Evolutionary conservation across 257 asterid genomes (phyloP), one percentile per base, ranked within the genome.

Genomic region (Eustoma russellianum): DNA sequence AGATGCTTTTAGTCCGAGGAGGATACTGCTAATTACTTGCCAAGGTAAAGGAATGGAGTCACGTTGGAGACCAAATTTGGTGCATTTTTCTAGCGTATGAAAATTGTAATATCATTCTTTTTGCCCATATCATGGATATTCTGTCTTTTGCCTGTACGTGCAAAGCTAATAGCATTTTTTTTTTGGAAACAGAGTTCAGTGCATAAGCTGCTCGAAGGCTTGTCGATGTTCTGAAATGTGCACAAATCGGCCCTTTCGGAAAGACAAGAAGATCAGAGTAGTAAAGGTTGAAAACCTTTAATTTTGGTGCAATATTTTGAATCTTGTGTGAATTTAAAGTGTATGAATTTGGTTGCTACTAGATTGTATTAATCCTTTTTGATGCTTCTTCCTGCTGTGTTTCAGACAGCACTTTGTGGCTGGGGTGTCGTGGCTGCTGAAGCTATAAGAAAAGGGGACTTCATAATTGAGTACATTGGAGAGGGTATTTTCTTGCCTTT

Each of bases 391-490:
- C 30, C 38, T 57, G 44, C 57, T 62, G 67, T 62, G 70, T 73
- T 61, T 53, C 86, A 91, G 98, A 91, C 98, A 43, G 83, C 80
- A 48, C 78, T 33, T 19, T 91, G 98, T 79, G 98, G 98, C 66
- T 91, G 96, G 96, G 98, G 98, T 59, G 96, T 77, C 16, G 94
- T 77, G 55, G 92, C 98, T 64, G 87, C 86, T 68, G 98, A 91
- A 67, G 52, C 83, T 62, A 72, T 91, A 66, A 67, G 61, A 13
- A 82, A 80, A 74, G 87, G 83, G 60, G 95, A 84, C 33, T 91
- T 91, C 69, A 68, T 91, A 41, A 74, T 87, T 12, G 98, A 91
- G 68, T 91, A 91, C 62, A 86, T 91, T 17, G 98, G 98, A 63
- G 98, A 91, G 87, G 98, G 98, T 87, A 83, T 64, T 33, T 57